Conservation (phyloP, 257 asterid species). For the Anisodus acutangulus region DNA sequence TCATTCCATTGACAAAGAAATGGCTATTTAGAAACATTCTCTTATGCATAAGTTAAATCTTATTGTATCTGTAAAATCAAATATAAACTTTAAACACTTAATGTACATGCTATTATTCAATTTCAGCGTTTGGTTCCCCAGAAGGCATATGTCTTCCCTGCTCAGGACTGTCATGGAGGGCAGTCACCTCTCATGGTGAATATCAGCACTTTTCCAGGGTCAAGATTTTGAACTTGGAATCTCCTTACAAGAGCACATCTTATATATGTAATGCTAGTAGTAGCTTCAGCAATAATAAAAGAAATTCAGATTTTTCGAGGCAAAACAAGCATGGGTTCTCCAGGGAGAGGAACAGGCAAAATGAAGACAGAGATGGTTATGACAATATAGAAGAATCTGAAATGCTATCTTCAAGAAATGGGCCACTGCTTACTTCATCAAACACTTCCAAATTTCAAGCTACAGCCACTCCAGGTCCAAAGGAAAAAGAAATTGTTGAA, state of each 20-base stretch:
- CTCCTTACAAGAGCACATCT: conserved; percentile 46
- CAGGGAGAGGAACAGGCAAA: conserved; percentile 65
- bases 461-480: conserved; percentile 77
- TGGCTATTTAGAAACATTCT: neutral
- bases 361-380: conserved; percentile 62
- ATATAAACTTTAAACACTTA: neutral
- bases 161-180: conserved; percentile 63
- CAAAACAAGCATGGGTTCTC: conserved; percentile 72
- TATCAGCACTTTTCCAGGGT: conserved; percentile 45
- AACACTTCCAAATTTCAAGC: conserved; percentile 65
- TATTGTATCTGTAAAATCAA: neutral
- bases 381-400: conserved; percentile 74
- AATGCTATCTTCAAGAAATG: conserved; percentile 67
- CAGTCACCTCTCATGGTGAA: conserved; percentile 50
- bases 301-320: conserved; percentile 72
- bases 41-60: neutral
- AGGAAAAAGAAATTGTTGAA: conserved; percentile 91
- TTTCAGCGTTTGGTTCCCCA: conserved; percentile 66
- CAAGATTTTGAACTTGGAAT: conserved; percentile 48
- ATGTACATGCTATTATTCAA: conserved; percentile 23
- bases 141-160: conserved; percentile 63
- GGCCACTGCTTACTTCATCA: conserved; percentile 59
- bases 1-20: neutral
- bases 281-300: conserved; percentile 62
- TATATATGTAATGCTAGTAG: conserved; percentile 58